Base-by-base conservation (phyloP, 2,329 filamentous ascomycete genomes). In the Fusarium sp. region DNA sequence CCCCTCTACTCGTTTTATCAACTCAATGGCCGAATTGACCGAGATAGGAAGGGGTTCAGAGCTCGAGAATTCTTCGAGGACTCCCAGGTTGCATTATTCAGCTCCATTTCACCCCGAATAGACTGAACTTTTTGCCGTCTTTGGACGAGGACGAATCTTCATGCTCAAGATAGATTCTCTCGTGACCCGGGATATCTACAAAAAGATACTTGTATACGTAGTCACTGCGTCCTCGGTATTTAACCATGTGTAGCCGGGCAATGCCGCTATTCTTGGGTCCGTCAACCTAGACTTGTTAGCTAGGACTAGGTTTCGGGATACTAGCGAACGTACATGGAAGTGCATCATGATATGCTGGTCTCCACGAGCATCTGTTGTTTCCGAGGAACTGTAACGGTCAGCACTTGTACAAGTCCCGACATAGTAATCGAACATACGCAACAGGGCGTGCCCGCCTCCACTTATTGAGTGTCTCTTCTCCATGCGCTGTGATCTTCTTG, bases 331-430 rank as follows among this genome's bases (percentile, higher is more conserved):
- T 80, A 92, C 91, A 76, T 96, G 89, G 78, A 97, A 97, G 71
- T 93, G 89, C 86, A 97, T 93, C 67, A 88, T 82, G 66, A 97
- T 78, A 77, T 97, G 94, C 66, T 96, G 90, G 20, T 89, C 89
- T 6, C 94, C 94, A 64, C 88, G 84, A 13, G 85, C 81, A 75
- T 97, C 94, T 8, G 86, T 93, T 64, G 87, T 87, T 22, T 88
- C 81, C 0, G 86, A 88, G 1, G 90, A 91, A 6, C 90, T 92
- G 65, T 15, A 3, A n/a, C 39, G 28, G 50, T 81, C 48, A 80
- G 81, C 52, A 70, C 32, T 19, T 40, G 8, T 4, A 24, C 10
- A 9, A 11, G 9, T 6, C 30, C 20, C 2, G 14, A 7, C 3
- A 19, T 41, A 9, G 7, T 14, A 10, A 13, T 6, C 19, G 6